Conservation (phyloP, 2,329 filamentous ascomycete genomes). For the Penicillium sp. region DNA sequence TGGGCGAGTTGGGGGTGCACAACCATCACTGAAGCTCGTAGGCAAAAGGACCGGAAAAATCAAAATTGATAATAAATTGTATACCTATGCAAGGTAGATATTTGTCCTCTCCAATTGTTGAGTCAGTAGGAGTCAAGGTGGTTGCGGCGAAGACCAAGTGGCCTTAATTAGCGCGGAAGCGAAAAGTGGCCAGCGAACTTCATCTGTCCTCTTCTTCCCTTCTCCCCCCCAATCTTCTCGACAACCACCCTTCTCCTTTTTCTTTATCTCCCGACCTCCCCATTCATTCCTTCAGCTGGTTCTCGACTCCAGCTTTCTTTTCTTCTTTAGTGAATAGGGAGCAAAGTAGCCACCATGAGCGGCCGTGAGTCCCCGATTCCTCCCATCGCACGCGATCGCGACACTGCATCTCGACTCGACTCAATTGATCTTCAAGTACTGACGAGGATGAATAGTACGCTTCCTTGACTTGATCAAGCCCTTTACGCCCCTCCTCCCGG, state of each 20-base stretch:
- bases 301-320: constrained; percentile 32
- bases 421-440: constrained; percentile 33
- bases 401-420: constrained; percentile 15
- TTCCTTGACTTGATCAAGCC: constrained; percentile 99
- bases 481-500: constrained; percentile 98
- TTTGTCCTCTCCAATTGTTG: constrained; percentile 4
- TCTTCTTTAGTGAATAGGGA: constrained; percentile 33
- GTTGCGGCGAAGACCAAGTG: constrained; percentile 38
- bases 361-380: constrained; percentile 52
- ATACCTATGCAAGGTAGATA: not conserved
- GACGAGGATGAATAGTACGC: constrained; percentile 65
- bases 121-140: constrained; percentile 11
- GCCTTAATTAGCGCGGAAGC: constrained; percentile 41
- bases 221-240: constrained; percentile 25
- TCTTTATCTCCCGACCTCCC: constrained; percentile 25
- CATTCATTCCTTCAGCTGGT: constrained; percentile 39
- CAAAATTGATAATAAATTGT: not conserved
- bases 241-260: constrained; percentile 23
- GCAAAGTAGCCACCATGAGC: constrained; percentile 55
- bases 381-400: constrained; percentile 32
- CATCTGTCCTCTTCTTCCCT: constrained; percentile 28
- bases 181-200: constrained; percentile 40
- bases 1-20: not conserved
- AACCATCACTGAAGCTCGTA: not conserved
- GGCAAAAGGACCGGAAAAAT: not conserved